These are phyloP conservation scores for Gentiana dahurica DNA, from an alignment of 257 asterid genomes.

Conservation along the genomic window DNA sequence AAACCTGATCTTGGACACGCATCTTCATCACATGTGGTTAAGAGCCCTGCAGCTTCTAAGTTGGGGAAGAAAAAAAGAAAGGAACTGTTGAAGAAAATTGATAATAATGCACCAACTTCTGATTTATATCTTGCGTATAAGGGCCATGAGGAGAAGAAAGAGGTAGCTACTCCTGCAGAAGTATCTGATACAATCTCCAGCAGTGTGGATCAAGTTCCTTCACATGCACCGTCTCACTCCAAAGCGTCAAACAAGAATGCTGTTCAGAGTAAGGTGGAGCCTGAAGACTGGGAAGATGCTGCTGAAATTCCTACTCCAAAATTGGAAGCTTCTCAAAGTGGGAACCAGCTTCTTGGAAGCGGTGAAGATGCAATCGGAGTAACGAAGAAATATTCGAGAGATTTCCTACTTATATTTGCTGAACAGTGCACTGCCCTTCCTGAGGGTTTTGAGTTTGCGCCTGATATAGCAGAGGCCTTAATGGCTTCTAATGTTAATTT, in stretches of 20 bases:
- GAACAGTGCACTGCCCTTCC: too few species aligned
- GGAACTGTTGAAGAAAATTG: slow-evolving; percentile 47
- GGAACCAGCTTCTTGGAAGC: neutral
- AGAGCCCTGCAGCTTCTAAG: slow-evolving; percentile 12
- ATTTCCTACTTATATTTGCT: too few species aligned
- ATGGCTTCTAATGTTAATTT: too few species aligned
- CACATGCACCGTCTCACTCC: slow-evolving; percentile 11
- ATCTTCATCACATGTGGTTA: slow-evolving; percentile 12
- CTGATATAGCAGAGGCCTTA: too few species aligned
- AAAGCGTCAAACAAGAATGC: slow-evolving; percentile 27
- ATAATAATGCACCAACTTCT: slow-evolving; percentile 45
- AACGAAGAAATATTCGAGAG: slow-evolving; percentile 67
- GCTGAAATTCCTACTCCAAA: too few species aligned
- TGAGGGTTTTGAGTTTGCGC: too few species aligned
- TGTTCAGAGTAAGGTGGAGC: slow-evolving; percentile 20
- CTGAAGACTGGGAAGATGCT: too few species aligned
- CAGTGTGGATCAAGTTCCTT: too few species aligned
- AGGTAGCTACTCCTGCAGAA: too few species aligned
- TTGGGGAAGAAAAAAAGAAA: slow-evolving; percentile 34
- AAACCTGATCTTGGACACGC: slow-evolving; percentile 27
- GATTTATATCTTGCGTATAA: slow-evolving; percentile 43
- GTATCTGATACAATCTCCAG: too few species aligned
- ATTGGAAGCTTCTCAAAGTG: too few species aligned
- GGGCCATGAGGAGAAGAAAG: slow-evolving; percentile 84
- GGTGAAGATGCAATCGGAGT: slow-evolving; percentile 32